A percentile compares a stretch with the other conserved stretches of the same genome.
These are phyloP conservation scores for Sparassis latifolia DNA, from an alignment of 1,284 basidiomycete genomes.

Conservation along the genomic window DNA sequence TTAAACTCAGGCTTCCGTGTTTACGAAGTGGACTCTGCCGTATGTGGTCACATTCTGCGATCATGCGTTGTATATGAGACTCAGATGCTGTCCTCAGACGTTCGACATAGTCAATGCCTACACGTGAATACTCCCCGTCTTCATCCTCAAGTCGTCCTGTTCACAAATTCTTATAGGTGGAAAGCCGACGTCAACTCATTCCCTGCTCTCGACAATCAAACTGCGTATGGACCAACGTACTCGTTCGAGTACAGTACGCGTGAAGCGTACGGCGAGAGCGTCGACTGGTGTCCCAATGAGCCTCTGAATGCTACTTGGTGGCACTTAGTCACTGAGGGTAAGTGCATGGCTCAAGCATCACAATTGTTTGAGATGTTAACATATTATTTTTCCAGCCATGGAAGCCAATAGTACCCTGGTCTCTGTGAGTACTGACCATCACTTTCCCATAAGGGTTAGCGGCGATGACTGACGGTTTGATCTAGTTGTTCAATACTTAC, in stretches of 20 bases:
- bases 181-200: constrained; percentile 54
- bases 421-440: constrained; percentile 32
- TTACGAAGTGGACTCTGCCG: constrained; percentile 72
- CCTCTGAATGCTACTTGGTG: constrained; percentile 84
- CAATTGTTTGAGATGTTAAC: neutral
- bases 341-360: constrained; percentile 10
- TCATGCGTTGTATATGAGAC: neutral
- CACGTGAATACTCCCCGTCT: constrained; percentile 40
- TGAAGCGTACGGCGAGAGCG: constrained; percentile 55
- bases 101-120: constrained; percentile 72
- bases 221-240: constrained; percentile 56
- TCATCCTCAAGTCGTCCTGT: too few species aligned
- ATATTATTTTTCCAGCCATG: constrained; percentile 40
- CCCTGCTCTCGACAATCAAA: constrained; percentile 48
- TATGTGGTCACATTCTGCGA: constrained; percentile 25
- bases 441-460: neutral
- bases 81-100: constrained; percentile 34
- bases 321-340: constrained; percentile 74
- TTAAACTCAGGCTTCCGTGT: constrained; percentile 77
- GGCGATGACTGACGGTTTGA: constrained; percentile 2
- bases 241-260: constrained; percentile 70
- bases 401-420: constrained; percentile 51
- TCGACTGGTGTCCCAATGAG: constrained; percentile 60
- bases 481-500: constrained; percentile 58
- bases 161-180: constrained; percentile 38